Evolutionary conservation across 305 asterid species (phyloP).

Genomic region (Fraxinus velutina): DNA sequence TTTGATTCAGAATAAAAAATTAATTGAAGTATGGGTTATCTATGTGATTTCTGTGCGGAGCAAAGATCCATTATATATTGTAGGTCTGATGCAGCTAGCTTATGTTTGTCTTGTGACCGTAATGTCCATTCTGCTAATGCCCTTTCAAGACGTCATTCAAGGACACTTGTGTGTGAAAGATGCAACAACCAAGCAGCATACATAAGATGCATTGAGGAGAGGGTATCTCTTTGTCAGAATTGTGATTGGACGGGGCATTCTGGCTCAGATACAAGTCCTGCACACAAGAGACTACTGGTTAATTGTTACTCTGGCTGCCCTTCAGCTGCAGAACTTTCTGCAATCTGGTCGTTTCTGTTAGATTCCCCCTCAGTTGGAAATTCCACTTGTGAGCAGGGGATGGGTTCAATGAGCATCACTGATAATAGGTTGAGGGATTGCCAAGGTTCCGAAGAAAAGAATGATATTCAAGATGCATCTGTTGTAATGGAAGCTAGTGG

Average conservation of each 20-base stretch:
- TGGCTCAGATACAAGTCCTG: constrained; percentile 31
- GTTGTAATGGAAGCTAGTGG: constrained; percentile 26
- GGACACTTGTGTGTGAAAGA: constrained; percentile 60
- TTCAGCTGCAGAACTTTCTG: constrained; percentile 51
- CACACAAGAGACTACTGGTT: constrained; percentile 49
- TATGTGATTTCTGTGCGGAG: constrained; percentile 55
- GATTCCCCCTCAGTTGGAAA: constrained; percentile 39
- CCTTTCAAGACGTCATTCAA: constrained; percentile 58
- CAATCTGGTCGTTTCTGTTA: constrained; percentile 50
- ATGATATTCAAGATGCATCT: constrained; percentile 28
- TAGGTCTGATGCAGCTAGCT: constrained; percentile 58
- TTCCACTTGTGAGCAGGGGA: constrained; percentile 38
- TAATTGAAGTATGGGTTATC: constrained; percentile 42
- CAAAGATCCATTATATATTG: constrained; percentile 52
- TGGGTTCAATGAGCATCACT: constrained; percentile 43
- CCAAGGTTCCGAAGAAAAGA: constrained; percentile 31
- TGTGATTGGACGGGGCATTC: constrained; percentile 57
- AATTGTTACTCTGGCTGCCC: constrained; percentile 62
- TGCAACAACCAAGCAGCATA: constrained; percentile 51
- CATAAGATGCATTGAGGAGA: constrained; percentile 50
- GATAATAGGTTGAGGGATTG: constrained; percentile 30
- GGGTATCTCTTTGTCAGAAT: constrained; percentile 50
- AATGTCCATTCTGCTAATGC: constrained; percentile 63
- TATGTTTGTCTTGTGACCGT: constrained; percentile 60
- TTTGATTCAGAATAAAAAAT: constrained; percentile 15